Evolutionary conservation across 1,284 basidiomycete genomes (phyloP).

Genomic region (Malassezia brasiliensis): DNA sequence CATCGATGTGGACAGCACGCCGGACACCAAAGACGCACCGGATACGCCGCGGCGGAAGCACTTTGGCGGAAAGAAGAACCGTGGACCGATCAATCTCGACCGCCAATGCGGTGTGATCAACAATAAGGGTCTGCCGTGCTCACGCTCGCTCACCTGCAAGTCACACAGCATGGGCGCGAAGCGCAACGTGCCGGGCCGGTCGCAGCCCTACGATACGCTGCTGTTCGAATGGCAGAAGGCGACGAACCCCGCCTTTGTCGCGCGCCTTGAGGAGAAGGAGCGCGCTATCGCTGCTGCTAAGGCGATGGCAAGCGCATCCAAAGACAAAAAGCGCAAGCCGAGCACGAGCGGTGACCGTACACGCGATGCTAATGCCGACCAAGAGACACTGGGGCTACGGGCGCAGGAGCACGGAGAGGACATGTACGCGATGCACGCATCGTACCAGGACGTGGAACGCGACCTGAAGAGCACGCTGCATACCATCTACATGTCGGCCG

Average conservation of each 20-base stretch:
- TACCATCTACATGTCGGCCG: conserved; percentile 25
- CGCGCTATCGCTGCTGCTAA: conserved; percentile 36
- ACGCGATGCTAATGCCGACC: not conserved
- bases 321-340: conserved; percentile 39
- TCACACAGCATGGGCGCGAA: conserved; percentile 96
- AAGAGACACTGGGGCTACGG: not conserved
- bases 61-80: conserved; percentile 18
- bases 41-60: conserved; percentile 22
- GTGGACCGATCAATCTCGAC: conserved; percentile 60
- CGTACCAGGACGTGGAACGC: conserved; percentile 36
- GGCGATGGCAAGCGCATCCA: conserved; percentile 25
- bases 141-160: conserved; percentile 94
- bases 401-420: conserved; percentile 20
- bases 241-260: conserved; percentile 87
- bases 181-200: conserved; percentile 77
- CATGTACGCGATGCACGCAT: conserved; percentile 31
- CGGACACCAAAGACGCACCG: not conserved
- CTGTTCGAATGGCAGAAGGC: conserved; percentile 74
- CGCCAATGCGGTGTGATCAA: conserved; percentile 95
- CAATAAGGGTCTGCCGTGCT: conserved; percentile 84
- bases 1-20: not conserved
- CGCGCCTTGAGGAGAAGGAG: conserved; percentile 61
- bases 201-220: conserved; percentile 73
- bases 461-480: conserved; percentile 26
- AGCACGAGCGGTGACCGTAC: conserved; percentile 3